Evolutionary conservation across 2,329 filamentous ascomycete genomes (phyloP), one percentile per base, ranked within the genome.

Genomic region (Penicillium polonicum): DNA sequence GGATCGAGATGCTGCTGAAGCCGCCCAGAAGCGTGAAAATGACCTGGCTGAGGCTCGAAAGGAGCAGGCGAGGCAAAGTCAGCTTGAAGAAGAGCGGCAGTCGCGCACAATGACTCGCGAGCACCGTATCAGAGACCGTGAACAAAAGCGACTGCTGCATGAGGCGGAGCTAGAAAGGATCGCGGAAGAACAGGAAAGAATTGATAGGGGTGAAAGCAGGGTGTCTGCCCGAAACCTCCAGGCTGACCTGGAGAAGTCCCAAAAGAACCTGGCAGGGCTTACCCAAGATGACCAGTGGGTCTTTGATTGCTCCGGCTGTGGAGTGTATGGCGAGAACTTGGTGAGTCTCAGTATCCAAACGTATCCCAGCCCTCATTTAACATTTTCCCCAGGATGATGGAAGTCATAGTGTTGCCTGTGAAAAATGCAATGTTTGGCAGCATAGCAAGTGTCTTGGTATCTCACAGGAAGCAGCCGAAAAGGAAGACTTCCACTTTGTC

Each of bases 371-470:
- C 15, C 59, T 61, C 42, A 65, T 43, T 68, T 72, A 52, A 74
- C 60, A 25, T 42, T 45, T 33, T 29, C 8, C 7, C 17, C 61
- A 85, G 82, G 94, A 99, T 68, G 94, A 97, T 72, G 94, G 94
- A 36, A 88, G 91, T 8, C 92, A 96, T 71, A 96, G 92, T 72
- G 87, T 99, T 63, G 90, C 92, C 29, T 99, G 94, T 76, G 94
- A 99, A 71, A 87, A 83, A 65, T 99, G 94, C 79, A 95, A 88
- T 70, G 88, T 96, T 48, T 99, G 94, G 94, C 93, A 97, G 72
- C 94, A 99, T 71, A 96, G 92, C 80, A 91, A 89, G 68, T 99
- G 94, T 70, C 84, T 96, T 59, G 88, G 88, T 41, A 89, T 97
- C 62, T 83, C 84, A 45, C 85, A 95, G 67, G 79, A 83, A 59